These are phyloP conservation scores for Phialophora expanda DNA, from an alignment of 2,329 filamentous ascomycete species.

Conservation along the genomic window DNA sequence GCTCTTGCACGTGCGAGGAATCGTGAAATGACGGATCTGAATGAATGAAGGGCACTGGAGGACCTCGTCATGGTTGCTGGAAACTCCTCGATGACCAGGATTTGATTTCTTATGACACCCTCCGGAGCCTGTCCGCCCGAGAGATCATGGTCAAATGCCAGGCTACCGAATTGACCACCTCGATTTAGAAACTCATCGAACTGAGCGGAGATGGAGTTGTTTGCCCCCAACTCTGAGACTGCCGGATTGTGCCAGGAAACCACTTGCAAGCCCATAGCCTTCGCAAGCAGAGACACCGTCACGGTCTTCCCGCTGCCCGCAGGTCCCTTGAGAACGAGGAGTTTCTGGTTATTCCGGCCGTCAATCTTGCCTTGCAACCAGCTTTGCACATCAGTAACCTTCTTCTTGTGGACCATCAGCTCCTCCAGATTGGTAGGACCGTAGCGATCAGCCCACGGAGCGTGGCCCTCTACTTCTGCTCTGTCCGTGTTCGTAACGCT, in stretches of 20 bases:
- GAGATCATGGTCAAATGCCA: constrained; percentile 55
- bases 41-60: constrained; percentile 68
- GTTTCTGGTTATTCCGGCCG: constrained; percentile 65
- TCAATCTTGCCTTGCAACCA: constrained; percentile 80
- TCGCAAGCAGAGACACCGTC: constrained; percentile 77
- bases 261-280: constrained; percentile 75
- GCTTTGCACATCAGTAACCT: constrained; percentile 80
- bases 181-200: constrained; percentile 92
- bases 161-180: constrained; percentile 76
- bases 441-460: constrained; percentile 89
- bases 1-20: constrained; percentile 73
- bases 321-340: constrained; percentile 85
- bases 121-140: constrained; percentile 20
- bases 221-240: constrained; percentile 62
- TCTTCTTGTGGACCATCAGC: constrained; percentile 91
- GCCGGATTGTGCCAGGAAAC: constrained; percentile 90
- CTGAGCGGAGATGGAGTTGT: constrained; percentile 73
- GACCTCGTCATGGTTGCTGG: constrained; percentile 74
- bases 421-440: constrained; percentile 77
- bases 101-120: constrained; percentile 48
- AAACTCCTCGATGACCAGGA: constrained; percentile 82
- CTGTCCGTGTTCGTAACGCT: constrained; percentile 5
- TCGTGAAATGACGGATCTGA: constrained; percentile 75
- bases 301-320: constrained; percentile 94
- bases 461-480: constrained; percentile 43